Percentiles rank a stretch among this genome's conserved stretches.
Conservation (phyloP, 2,329 filamentous ascomycete species). For the Colletotrichum theobromicola region DNA sequence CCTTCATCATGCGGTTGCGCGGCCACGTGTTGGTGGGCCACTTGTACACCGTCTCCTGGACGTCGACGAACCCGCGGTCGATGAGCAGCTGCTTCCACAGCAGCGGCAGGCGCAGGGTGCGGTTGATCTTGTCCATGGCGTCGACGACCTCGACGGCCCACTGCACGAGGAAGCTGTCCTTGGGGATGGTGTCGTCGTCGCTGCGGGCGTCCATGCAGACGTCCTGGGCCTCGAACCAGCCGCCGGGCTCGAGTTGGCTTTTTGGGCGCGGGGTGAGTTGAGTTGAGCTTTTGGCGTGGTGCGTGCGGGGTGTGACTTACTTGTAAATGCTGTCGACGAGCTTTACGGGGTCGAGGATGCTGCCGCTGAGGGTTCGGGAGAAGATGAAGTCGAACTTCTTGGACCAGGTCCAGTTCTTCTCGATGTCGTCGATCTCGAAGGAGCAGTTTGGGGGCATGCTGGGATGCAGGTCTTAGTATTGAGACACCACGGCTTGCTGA, state of each 20-base stretch:
- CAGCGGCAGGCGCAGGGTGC: conserved; percentile 31
- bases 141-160: conserved; percentile 37
- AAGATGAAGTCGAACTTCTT: conserved; percentile 41
- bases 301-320: background rate
- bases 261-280: too few species aligned
- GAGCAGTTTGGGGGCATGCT: conserved; percentile 48
- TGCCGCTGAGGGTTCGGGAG: conserved; percentile 33
- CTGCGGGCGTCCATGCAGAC: conserved; percentile 29
- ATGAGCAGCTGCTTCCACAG: conserved; percentile 30
- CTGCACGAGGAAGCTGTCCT: conserved; percentile 34
- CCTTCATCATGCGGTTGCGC: conserved; percentile 36
- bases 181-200: conserved; percentile 36
- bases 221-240: conserved; percentile 38
- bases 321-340: conserved; percentile 29
- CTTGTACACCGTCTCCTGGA: conserved; percentile 33
- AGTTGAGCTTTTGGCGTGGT: too few species aligned
- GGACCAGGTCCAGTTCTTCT: conserved; percentile 37
- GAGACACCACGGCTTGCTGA: background rate
- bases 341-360: conserved; percentile 29
- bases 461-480: background rate
- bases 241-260: conserved; percentile 34
- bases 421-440: conserved; percentile 46
- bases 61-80: conserved; percentile 38
- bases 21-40: conserved; percentile 44
- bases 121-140: conserved; percentile 32